Conservation (phyloP, 2,329 filamentous ascomycete genomes). For the Trichoderma atroviride region DNA sequence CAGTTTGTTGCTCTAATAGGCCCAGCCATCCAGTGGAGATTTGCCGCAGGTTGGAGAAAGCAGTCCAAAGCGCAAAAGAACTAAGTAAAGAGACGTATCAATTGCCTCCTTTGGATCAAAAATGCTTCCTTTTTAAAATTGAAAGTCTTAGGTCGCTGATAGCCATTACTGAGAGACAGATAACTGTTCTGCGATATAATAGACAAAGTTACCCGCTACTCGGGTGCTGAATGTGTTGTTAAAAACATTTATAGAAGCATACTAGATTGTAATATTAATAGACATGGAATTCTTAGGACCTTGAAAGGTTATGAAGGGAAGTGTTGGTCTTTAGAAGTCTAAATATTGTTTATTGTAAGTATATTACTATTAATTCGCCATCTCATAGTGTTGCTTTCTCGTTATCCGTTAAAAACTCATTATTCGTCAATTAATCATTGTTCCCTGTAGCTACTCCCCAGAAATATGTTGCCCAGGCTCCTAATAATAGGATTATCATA, state of each 20-base stretch:
- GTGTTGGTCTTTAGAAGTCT: background rate
- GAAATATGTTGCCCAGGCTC: constrained; percentile 60
- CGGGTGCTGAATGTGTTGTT: no score
- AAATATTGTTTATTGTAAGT: background rate
- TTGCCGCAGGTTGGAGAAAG: constrained; percentile 14
- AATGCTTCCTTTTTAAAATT: background rate
- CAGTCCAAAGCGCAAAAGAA: background rate
- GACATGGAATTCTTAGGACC: background rate
- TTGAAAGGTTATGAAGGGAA: background rate
- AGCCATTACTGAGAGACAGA: background rate
- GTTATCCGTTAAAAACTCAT: background rate
- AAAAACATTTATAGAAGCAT: background rate
- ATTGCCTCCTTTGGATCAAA: accelerated
- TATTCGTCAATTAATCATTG: constrained; percentile 34
- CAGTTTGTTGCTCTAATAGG: constrained; percentile 49
- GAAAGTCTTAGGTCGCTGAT: background rate
- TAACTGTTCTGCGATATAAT: background rate
- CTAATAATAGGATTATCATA: constrained; percentile 51
- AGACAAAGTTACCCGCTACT: background rate
- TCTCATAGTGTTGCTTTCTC: background rate
- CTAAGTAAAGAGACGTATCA: background rate
- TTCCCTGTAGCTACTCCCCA: constrained; percentile 62
- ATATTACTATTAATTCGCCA: background rate
- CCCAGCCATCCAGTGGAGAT: constrained; percentile 1
- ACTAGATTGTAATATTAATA: constrained; percentile 1